phyloP scores from a whole-genome alignment of 805 yeast genomes.

The Suhomyces canberraensis region DNA sequence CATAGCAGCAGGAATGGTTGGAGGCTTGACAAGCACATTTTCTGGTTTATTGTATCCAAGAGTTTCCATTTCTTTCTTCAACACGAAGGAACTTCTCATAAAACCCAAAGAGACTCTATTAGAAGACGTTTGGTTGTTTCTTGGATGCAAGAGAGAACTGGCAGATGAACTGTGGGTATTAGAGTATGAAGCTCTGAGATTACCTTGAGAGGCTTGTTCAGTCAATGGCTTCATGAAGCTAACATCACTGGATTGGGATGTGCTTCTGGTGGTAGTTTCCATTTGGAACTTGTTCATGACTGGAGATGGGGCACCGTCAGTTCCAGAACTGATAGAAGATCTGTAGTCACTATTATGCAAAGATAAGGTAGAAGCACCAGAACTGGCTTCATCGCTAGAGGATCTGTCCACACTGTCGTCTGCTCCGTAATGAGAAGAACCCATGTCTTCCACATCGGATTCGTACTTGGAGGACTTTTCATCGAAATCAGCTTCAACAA shows the following conservation, averaged over 20 bases:
- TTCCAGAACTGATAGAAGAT: slow-evolving; percentile 34
- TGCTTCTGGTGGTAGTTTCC: slow-evolving; percentile 4
- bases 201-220: slow-evolving; percentile 3
- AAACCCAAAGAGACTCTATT: slow-evolving; percentile 39
- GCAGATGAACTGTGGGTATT: slow-evolving; percentile 12
- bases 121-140: neutral
- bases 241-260: slow-evolving; percentile 13
- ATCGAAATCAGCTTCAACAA: slow-evolving; percentile 32
- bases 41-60: slow-evolving; percentile 32
- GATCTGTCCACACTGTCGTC: slow-evolving; percentile 15
- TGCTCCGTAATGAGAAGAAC: slow-evolving; percentile 15
- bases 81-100: slow-evolving; percentile 41
- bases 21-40: slow-evolving; percentile 22
- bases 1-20: slow-evolving; percentile 18
- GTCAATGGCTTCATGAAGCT: slow-evolving; percentile 19
- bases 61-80: slow-evolving; percentile 39
- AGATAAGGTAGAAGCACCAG: slow-evolving; percentile 35
- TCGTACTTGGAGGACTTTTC: slow-evolving; percentile 31
- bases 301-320: slow-evolving; percentile 20
- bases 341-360: slow-evolving; percentile 38
- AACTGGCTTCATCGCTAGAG: slow-evolving; percentile 20
- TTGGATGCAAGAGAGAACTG: slow-evolving; percentile 12
- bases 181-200: slow-evolving; percentile 5
- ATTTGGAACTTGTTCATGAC: slow-evolving; percentile 13
- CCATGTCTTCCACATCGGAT: slow-evolving; percentile 19